Base-by-base conservation (phyloP, 2,329 filamentous ascomycete species). In the Clonostachys chloroleuca region DNA sequence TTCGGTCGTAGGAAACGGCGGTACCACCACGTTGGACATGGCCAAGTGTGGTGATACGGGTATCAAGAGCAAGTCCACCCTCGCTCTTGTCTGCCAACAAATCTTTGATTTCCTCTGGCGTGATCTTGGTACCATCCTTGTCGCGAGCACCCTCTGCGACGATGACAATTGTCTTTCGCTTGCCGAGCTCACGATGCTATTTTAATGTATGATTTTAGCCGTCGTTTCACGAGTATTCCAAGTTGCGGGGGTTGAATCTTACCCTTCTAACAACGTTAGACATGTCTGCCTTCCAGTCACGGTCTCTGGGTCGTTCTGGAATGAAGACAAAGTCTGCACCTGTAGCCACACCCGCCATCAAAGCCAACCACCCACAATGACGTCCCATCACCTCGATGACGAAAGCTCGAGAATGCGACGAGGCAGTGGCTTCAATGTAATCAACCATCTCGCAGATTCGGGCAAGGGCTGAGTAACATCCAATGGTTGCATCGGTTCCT, bases 341-440 rank as follows among this genome's bases (percentile, higher is more conserved):
- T 1, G 90, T 96, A 49, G 89, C 92, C 50, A 99, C 92, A 59
- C 92, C 92, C 13, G 92, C 87, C 86, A 97, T 96, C 51, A 99
- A 78, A 39, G 94, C 94, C 52, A 99, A 77, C 94, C 94, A 99
- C 52, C 94, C 94, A 65, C 94, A 99, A 70, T 99, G 92, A 50
- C 94, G 81, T 44, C 94, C 94, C 94, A 99, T 99, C 59, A 99
- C 94, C 67, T 96, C 94, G 52, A 99, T 88, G 48, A 99, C 92
- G 67, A 99, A 99, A 37, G 94, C 94, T 58, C 94, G 81, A 54
- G 95, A 95, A 68, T 99, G 94, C 30, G 92, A 96, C 36, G 85
- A 86, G 45, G 92, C 92, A 0, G 94, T 97, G 17, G 92, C 92
- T 68, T 99, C 92, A 57, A 99, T 95, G 62, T 91, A 92, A 72